A percentile compares a stretch with the other conserved stretches of the same genome.
Evolutionary conservation across 768 basidiomycete species (phyloP).

Genomic region (Phaffia australis): DNA sequence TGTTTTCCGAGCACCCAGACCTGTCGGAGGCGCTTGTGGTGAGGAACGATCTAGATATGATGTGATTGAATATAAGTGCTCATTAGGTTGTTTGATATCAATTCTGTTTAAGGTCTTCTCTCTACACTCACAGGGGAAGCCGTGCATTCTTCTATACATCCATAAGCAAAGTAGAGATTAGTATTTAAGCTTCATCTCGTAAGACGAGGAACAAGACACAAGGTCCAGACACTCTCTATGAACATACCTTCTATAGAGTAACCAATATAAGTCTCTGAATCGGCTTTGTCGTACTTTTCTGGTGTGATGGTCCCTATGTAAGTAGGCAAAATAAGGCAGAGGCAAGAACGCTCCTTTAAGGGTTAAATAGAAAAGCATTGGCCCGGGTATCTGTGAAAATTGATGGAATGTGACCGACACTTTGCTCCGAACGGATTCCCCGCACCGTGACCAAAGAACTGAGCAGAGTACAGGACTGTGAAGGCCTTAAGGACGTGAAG

Average conservation of each 20-base stretch:
- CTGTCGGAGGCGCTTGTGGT: neutral
- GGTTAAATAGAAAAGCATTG: too few species aligned
- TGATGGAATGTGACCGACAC: neutral
- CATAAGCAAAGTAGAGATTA: too few species aligned
- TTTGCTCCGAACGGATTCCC: constrained; percentile 5
- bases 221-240: too few species aligned
- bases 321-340: neutral
- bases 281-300: neutral
- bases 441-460: constrained; percentile 1
- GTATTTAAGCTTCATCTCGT: too few species aligned
- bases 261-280: neutral
- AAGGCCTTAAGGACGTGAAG: neutral
- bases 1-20: constrained; percentile 10
- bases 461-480: neutral
- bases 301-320: neutral
- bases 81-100: too few species aligned
- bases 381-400: too few species aligned
- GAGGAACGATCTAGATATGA: neutral
- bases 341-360: neutral
- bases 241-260: constrained; percentile 4
- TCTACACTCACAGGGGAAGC: too few species aligned
- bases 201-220: too few species aligned
- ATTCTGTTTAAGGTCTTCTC: too few species aligned
- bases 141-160: constrained; percentile 1
- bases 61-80: too few species aligned